Evolutionary conservation across 176 grass and related monocot species (phyloP), one percentile per base, ranked within the genome.

Genomic region (Oryza meyeriana): DNA sequence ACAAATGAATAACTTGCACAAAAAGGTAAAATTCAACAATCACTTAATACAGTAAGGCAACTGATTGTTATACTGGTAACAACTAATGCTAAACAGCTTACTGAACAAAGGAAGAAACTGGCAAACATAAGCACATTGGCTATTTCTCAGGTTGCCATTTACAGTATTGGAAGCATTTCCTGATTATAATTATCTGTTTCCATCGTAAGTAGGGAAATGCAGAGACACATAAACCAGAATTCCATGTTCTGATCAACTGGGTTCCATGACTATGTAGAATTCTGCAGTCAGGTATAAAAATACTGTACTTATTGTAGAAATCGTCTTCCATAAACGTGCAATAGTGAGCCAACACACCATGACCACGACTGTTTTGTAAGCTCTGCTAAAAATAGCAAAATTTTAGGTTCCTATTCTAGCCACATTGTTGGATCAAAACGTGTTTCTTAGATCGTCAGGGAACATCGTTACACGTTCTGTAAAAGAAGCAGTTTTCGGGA

Each of bases 321-420:
- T 76, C 36, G n/a, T 13, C 58, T 34, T 36, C 17, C 73, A 38
- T 66, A 64, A 78, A 8, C 57, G 38, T 18, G 27, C 72, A 86
- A 79, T 66, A 72, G 22, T 73, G 65, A 66, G 63, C 24, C 47
- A 82, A 28, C 71, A 72, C 41, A 35, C 5, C 40, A 72, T 64
- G 29, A n/a, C 67, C 42, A 85, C 38, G 81, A 74, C 36, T 8
- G 41, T 48, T 85, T 78, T 31, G 12, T 64, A 82, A 58, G 36
- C 20, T 71, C 39, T 82, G 13, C 86, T 79, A 85, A 88, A 85
- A 86, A 87, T 87, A 62, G 87, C 71, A 90, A 85, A 45, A 41
- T 82, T 72, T 82, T 29, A 64, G 25, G 58, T 82, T 71, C 17
- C 4, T 58, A 72, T 10, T 66, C 25, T 47, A 28, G 38, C 69